Conservation (phyloP, 768 basidiomycete species). For the Auricularia sp. region DNA sequence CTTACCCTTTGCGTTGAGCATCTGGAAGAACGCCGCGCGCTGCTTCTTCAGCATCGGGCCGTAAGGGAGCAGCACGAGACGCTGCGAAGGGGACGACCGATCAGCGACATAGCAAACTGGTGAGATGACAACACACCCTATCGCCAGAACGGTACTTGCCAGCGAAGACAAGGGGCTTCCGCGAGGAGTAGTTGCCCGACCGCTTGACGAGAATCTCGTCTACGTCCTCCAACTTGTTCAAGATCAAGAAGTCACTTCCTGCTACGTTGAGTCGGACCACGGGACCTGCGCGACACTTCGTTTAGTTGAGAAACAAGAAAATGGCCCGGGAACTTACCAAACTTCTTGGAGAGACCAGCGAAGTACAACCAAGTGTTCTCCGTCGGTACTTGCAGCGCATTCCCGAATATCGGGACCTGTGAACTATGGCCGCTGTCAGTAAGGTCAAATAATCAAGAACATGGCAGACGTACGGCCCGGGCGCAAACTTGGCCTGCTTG, state of each 20-base stretch:
- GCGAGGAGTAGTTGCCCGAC: slow-evolving; percentile 9
- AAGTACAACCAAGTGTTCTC: slow-evolving; percentile 10
- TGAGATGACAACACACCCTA: slow-evolving; percentile 1
- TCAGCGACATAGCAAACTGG: neutral
- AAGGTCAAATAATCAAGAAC: neutral
- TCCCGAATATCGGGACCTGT: slow-evolving; percentile 3
- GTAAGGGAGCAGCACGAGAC: slow-evolving; percentile 12
- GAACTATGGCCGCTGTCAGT: neutral
- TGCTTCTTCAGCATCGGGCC: slow-evolving; percentile 10
- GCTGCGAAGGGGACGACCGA: neutral
- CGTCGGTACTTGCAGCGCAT: slow-evolving; percentile 8
- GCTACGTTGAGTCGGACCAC: slow-evolving; percentile 5
- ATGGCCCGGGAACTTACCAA: neutral
- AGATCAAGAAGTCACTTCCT: slow-evolving; percentile 7
- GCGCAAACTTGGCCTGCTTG: neutral
- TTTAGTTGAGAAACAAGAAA: too few relatives aligned
- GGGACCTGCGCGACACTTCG: slow-evolving; percentile 1
- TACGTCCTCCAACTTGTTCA: slow-evolving; percentile 7
- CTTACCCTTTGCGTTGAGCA: slow-evolving; percentile 6
- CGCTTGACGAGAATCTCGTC: slow-evolving; percentile 9
- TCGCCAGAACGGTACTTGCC: slow-evolving; percentile 12
- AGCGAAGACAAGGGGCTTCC: slow-evolving; percentile 11
- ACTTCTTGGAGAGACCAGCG: slow-evolving; percentile 5
- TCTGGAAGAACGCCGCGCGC: slow-evolving; percentile 11
- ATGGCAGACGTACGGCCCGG: neutral